Evolutionary conservation across 768 basidiomycete species (phyloP).

Genomic region (Kwoniella dendrophila): DNA sequence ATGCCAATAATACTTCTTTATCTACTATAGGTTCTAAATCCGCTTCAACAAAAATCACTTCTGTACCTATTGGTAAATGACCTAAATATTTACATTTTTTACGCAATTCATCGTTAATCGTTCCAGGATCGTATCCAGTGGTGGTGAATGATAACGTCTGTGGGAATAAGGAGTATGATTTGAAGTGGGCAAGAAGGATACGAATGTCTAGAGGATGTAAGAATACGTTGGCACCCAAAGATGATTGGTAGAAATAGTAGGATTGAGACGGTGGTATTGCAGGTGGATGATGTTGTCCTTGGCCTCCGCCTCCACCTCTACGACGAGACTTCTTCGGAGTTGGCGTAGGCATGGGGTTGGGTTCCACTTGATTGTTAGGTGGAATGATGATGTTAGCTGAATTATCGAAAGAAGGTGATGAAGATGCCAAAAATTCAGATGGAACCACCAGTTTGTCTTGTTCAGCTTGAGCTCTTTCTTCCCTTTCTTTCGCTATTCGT

Average conservation of each 20-base stretch:
- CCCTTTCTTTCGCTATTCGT: constrained; percentile 32
- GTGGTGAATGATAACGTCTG: constrained; percentile 78
- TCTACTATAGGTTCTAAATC: constrained; percentile 79
- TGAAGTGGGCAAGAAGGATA: constrained; percentile 79
- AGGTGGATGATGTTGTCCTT: constrained; percentile 55
- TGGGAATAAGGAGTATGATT: constrained; percentile 72
- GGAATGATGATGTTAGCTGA: constrained; percentile 31
- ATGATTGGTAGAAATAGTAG: constrained; percentile 95
- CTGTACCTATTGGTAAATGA: constrained; percentile 86
- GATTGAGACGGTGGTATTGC: constrained; percentile 84
- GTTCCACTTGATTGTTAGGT: constrained; percentile 35
- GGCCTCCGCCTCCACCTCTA: constrained; percentile 20
- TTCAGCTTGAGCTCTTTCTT: constrained; percentile 18
- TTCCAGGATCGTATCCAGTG: constrained; percentile 63
- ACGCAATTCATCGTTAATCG: constrained; percentile 84
- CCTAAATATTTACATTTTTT: constrained; percentile 94
- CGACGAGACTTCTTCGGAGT: constrained; percentile 26
- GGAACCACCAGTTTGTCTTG: constrained; percentile 28
- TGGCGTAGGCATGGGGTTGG: constrained; percentile 34
- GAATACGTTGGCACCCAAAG: constrained; percentile 86
- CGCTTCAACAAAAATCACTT: constrained; percentile 91
- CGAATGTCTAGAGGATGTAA: constrained; percentile 95
- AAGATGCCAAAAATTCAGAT: constrained; percentile 32
- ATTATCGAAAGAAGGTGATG: constrained; percentile 15
- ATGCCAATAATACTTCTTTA: constrained; percentile 71